Base-by-base conservation (phyloP, 176 grass and related monocot genomes). In the Bromus sterilis region DNA sequence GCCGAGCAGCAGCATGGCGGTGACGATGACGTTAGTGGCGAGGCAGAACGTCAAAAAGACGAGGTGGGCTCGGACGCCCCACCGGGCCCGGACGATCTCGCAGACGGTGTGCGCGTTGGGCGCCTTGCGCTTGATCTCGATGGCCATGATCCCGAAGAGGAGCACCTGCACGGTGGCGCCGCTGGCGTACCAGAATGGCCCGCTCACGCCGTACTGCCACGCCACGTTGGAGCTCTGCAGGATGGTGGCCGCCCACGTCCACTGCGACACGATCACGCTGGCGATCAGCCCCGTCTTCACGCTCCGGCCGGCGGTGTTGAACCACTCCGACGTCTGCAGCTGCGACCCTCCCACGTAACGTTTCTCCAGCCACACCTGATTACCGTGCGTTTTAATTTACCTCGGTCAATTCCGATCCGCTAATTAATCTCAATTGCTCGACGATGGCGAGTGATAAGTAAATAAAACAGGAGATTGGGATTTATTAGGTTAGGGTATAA, bases 181-280 rank as follows among this genome's bases (percentile, higher is more conserved):
- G 71, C 89, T 94, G 35, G 89, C 89, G 5, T 94, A 94, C 92
- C 92, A 94, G 79, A 94, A 94, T 28, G 92, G 92, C 16, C 92
- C 92, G 62, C 92, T 94, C 58, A 94, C 83, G 7, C 92, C 92
- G 39, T 94, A 94, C 81, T 94, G 63, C 92, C 92, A 91, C 18
- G 92, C 92, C 39, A 94, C 89, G 24, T 94, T 89, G 39, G 92
- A 94, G 81, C 92, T 94, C 83, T 94, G 92, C 82, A 94, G 87
- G 51, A 94, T 94, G 29, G 89, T 94, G n/a, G 92, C 92, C 12
- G 92, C 89, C 89, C 92, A 94, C 20, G 92, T 94, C 92, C 92
- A 94, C 92, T 94, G 77, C 29, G 92, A 94, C 8, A 94, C 92
- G 51, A 94, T 91, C 34, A 89, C 92, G 37, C 92, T 94, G 57